Evolutionary conservation across 352 stramenopile genomes (phyloP).

Genomic region (Elongisporangium undulatum): DNA sequence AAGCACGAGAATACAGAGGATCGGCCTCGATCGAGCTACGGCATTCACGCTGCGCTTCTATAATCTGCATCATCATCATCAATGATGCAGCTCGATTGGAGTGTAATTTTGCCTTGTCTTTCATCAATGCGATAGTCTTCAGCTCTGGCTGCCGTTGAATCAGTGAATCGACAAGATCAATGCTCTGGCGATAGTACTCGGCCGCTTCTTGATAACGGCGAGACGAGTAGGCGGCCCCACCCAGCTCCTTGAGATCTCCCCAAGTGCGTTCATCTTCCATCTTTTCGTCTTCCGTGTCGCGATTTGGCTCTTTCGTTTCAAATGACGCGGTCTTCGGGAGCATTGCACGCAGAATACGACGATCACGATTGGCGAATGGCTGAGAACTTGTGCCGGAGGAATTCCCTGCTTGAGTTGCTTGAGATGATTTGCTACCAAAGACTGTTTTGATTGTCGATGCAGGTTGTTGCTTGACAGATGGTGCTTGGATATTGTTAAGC

Average conservation of each 20-base stretch:
- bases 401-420: not conserved
- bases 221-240: constrained; percentile 38
- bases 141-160: constrained; percentile 22
- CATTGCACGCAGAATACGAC: constrained; percentile 1
- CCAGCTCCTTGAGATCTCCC: constrained; percentile 58
- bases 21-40: constrained; percentile 57
- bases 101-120: constrained; percentile 80
- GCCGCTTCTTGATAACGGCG: constrained; percentile 44
- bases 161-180: constrained; percentile 41
- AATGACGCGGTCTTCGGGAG: not conserved
- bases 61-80: constrained; percentile 76
- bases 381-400: not conserved
- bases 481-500: not conserved
- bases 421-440: not conserved
- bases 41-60: constrained; percentile 69
- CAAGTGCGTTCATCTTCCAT: constrained; percentile 43
- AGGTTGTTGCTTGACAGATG: not conserved
- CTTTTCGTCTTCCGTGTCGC: constrained; percentile 24
- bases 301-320: constrained; percentile 3
- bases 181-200: constrained; percentile 53
- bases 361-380: not conserved
- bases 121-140: constrained; percentile 32
- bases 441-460: too few species aligned
- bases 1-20: constrained; percentile 63
- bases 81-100: constrained; percentile 71